Base-by-base conservation (phyloP, 2,329 filamentous ascomycete species). In the Apiospora arundinis region DNA sequence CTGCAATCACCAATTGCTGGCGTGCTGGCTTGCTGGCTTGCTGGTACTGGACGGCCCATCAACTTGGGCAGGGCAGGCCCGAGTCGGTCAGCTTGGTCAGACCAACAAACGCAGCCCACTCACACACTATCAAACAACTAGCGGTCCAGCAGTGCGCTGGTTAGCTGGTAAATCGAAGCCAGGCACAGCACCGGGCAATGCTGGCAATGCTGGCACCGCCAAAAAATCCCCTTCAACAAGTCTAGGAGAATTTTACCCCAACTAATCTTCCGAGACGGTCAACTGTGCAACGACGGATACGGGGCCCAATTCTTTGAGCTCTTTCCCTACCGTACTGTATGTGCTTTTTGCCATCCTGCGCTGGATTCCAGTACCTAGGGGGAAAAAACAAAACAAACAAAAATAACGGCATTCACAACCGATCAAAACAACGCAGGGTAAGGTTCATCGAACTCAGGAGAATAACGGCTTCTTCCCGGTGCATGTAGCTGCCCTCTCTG, bases 161-260 rank as follows among this genome's bases (percentile, higher is more conserved):
- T 14, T 45, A 14, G 42, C 42, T 18, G 42, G 42, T 45, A 12
- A 63, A 32, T 21, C 56, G 21, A 63, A 63, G 72, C 72, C 71
- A 74, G 32, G 56, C 32, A 63, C 49, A 40, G 56, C 56, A 45
- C 42, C 42, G 12, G 42, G 42, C 32, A 32, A 32, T 32, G 32
- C 32, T 32, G 42, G 42, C 42, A 45, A 45, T 45, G 42, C 42
- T 45, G 28, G 52, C 42, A 48, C 66, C 66, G 66, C 66, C 71
- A 40, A 76, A 45, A 68, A 37, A 40, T n/a, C 56, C 18, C 11
- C 69, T 78, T 80, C 76, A 77, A 77, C 76, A 76, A 77, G 74
- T 74, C 74, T 74, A 74, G 67, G 72, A 74, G 75, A 75, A 73
- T 77, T 63, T 79, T 78, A 78, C 78, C 78, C 78, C 78, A 80